Base-by-base conservation (phyloP, 768 basidiomycete species). In the Boletus coccyginus region DNA sequence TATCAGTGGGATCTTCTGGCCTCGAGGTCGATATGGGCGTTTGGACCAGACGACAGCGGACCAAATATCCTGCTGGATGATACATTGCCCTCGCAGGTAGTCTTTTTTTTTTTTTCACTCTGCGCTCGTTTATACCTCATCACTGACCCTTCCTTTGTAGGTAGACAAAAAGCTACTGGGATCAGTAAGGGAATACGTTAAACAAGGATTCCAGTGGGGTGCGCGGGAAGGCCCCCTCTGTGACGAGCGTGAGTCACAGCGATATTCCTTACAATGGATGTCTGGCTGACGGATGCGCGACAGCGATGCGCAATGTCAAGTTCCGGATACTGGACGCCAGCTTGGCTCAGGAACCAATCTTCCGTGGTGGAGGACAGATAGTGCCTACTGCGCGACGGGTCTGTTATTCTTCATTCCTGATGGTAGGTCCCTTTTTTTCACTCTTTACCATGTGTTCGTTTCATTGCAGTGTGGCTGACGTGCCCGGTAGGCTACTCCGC, bases 141-240 rank as follows among this genome's bases (percentile, higher is more conserved):
- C 14, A 47, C 38, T 57, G 50, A 58, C 47, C 35, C 29, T 42
- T 19, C 39, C 39, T 40, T 41, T 58, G 17, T 62, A 93, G 88
- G 84, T 97, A 42, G 96, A 99, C 75, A 97, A 97, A 75, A 98
- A 95, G 70, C 65, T 94, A 50, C 75, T 99, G 50, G 84, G 81
- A 36, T 87, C 88, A 7, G 92, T 98, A 53, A 95, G 86, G 74
- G 96, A 98, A 62, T 89, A 94, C 60, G 88, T 99, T 66, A 98
- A 94, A 75, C 97, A 99, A 74, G 97, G 97, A 36, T 99, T 99
- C 86, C 97, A 97, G 68, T 98, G 97, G 97, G 97, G 94, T 48
- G 88, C 96, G 46, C 83, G 97, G 48, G 97, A 99, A 78, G 97
- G 97, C 8, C 97, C 97, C 39, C 70, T 99, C 40, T 98, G 97